Evolutionary conservation across 257 asterid genomes (phyloP), one percentile per base, ranked within the genome.

Genomic region (Gentiana straminea): DNA sequence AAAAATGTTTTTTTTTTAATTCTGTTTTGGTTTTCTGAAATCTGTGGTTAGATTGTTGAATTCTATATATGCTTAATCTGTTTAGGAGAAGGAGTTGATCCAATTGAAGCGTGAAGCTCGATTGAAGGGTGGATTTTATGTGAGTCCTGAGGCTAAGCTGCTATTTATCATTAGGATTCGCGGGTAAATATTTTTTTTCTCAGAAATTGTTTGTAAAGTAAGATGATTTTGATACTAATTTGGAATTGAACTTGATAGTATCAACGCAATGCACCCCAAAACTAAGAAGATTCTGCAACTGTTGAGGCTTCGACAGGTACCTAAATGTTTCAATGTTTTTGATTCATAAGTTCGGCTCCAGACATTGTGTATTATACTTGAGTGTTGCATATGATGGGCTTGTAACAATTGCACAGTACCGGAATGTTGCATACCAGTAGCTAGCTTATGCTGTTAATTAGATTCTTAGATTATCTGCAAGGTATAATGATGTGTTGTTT

Each of bases 51-150:
- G 24, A 24, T 24, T 24, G 24, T 24, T 24, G 24, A 24, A 24
- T 24, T 24, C 24, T 24, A 24, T 24, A 24, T 24, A 24, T 24
- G 24, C 24, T 24, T 24, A 24, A 24, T 24, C 24, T 24, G 24
- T 24, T 24, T 24, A 24, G 24, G 24, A 24, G 24, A 24, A 24
- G 24, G 24, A 82, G 70, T 66, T 82, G 67, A 69, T 78, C 53
- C 73, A 51, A 4, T 63, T 85, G 81, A 85, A 85, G 80, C 86
- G 89, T 0, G 95, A 85, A 56, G 95, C 95, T 0, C 70, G 93
- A 63, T 65, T 85, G 89, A 85, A 80, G 63, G 93, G 93, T 35
- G 94, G 92, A 8, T 85, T 82, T 64, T 82, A 82, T 68, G 92
- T 85, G 15, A 75, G 67, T 34, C 92, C 92, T 0, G 92, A 85